Conservation (phyloP, 306 rosid genomes). For the Fragaria vesca region DNA sequence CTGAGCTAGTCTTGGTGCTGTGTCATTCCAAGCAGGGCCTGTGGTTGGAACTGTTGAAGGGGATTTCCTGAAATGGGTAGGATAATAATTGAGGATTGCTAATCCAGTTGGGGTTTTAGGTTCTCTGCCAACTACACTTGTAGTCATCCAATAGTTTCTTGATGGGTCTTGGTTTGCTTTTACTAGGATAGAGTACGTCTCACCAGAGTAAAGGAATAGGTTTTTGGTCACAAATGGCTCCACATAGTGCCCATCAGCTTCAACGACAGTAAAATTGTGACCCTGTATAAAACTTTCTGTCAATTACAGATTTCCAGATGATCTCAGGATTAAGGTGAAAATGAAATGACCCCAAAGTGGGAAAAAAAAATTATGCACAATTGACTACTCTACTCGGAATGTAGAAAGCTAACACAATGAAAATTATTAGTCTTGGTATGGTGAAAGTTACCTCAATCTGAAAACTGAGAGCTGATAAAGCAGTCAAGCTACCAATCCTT, state of each 20-base stretch:
- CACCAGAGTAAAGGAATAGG: constrained; percentile 31
- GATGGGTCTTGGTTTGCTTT: constrained; percentile 24
- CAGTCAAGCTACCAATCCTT: constrained; percentile 65
- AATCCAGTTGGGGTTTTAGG: constrained; percentile 22
- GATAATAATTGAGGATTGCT: constrained; percentile 29
- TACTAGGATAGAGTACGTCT: constrained; percentile 33
- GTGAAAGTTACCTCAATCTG: constrained; percentile 64
- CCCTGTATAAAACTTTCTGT: constrained; percentile 8
- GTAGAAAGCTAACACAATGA: neutral
- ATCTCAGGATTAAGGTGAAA: neutral
- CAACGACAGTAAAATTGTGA: constrained; percentile 31
- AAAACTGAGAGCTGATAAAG: constrained; percentile 79
- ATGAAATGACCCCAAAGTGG: neutral
- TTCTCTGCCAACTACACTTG: constrained; percentile 22
- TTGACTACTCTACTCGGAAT: neutral
- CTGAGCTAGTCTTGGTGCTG: constrained; percentile 1
- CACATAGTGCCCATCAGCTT: constrained; percentile 38
- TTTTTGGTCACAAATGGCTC: constrained; percentile 31
- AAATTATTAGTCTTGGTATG: neutral
- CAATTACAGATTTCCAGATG: neutral
- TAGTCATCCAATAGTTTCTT: constrained; percentile 30
- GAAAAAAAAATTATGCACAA: too few species aligned
- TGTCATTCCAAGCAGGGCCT: constrained; percentile 23
- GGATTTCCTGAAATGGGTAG: constrained; percentile 14
- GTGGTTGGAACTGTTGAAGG: constrained; percentile 26